phyloP scores from a whole-genome alignment of 192 early-diverging fungal genomes.

The Mortierella hygrophila region DNA sequence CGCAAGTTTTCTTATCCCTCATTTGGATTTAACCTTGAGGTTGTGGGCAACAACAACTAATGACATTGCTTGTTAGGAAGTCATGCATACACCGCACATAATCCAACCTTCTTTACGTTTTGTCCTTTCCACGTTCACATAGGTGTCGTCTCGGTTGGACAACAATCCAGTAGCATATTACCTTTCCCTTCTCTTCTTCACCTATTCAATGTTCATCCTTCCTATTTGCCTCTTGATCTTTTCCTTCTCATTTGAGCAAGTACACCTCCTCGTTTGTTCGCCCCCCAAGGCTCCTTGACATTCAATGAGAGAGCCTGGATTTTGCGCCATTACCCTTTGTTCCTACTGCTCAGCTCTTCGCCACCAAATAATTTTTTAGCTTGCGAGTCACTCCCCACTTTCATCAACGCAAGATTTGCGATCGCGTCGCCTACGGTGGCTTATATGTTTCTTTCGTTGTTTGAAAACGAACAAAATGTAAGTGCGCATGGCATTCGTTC shows the following conservation, averaged over 20 bases:
- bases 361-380: neutral
- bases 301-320: no score
- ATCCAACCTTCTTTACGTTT: neutral
- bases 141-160: neutral
- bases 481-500: no score
- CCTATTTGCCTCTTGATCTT: no score
- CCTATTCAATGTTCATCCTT: no score
- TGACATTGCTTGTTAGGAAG: neutral
- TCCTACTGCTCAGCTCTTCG: neutral
- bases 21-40: no score
- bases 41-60: neutral
- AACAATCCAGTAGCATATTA: neutral
- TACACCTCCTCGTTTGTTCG: no score
- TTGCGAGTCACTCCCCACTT: neutral
- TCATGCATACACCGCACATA: neutral
- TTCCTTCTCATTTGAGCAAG: no score
- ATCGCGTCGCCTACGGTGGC: conserved; percentile 7
- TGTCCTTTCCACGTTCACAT: neutral
- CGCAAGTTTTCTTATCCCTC: no score
- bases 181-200: no score
- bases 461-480: no score
- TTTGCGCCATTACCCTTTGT: neutral
- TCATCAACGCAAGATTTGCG: neutral
- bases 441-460: conserved; percentile 2
- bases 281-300: no score